Conservation (phyloP, 805 yeast species). For the Saturnispora sanitii region DNA sequence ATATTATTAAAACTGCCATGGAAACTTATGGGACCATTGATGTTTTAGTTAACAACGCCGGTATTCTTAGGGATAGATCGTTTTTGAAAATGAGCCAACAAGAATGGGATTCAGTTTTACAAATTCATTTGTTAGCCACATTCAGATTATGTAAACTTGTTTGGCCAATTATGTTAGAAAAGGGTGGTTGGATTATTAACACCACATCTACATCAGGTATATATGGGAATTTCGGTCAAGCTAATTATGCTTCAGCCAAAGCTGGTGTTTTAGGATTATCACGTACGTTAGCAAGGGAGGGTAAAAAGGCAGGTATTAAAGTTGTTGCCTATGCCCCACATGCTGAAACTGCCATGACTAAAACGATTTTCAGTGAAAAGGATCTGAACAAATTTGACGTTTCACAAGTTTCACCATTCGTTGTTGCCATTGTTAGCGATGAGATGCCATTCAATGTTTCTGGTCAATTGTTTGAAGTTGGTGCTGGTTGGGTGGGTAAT, state of each 20-base stretch:
- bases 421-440: constrained; percentile 70
- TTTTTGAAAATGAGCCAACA: constrained; percentile 73
- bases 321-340: constrained; percentile 91
- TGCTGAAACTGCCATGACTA: constrained; percentile 97
- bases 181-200: constrained; percentile 74
- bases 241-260: constrained; percentile 92
- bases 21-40: constrained; percentile 75
- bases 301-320: constrained; percentile 63
- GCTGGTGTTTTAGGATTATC: constrained; percentile 80
- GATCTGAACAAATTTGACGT: constrained; percentile 83
- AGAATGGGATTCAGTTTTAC: constrained; percentile 74
- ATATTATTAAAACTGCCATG: constrained; percentile 68
- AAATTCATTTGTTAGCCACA: constrained; percentile 77
- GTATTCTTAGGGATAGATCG: constrained; percentile 83
- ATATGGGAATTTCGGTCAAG: constrained; percentile 96
- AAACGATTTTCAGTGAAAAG: constrained; percentile 68
- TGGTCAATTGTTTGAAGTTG: constrained; percentile 84
- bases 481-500: constrained; percentile 94
- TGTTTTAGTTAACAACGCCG: constrained; percentile 86
- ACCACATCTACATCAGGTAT: constrained; percentile 94
- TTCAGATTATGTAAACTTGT: constrained; percentile 76
- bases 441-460: constrained; percentile 41
- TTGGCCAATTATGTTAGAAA: constrained; percentile 79
- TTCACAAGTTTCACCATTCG: constrained; percentile 81
- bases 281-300: constrained; percentile 83